Conservation (phyloP, 176 grass and related monocot species). For the Phoenix roebelenii region DNA sequence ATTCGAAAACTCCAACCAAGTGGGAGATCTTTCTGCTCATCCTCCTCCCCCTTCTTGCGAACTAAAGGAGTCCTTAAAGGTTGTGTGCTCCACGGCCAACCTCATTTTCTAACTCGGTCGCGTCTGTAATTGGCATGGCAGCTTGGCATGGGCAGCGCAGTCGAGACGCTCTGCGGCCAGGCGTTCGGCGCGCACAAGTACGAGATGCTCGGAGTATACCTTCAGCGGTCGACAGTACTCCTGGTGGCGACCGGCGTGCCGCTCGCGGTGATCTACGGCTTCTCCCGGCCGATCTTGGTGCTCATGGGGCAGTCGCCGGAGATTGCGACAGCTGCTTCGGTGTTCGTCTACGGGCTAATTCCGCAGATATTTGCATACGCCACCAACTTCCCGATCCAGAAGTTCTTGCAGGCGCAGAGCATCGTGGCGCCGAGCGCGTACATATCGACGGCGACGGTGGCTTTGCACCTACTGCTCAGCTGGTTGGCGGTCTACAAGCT, state of each 20-base stretch:
- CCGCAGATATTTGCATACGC: slow-evolving; percentile 65
- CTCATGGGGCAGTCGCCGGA: slow-evolving; percentile 40
- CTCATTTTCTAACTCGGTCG: too few species aligned
- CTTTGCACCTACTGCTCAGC: slow-evolving; percentile 34
- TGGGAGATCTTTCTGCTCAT: too few species aligned
- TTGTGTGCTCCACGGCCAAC: too few species aligned
- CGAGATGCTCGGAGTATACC: slow-evolving; percentile 76
- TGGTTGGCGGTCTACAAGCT: slow-evolving; percentile 43
- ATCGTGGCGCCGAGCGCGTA: slow-evolving; percentile 56
- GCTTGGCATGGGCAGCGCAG: slow-evolving; percentile 88
- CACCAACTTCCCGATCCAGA: slow-evolving; percentile 59
- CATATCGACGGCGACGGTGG: slow-evolving; percentile 38
- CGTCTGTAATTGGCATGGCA: background rate
- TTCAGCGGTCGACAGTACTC: slow-evolving; percentile 64
- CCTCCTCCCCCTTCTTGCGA: too few species aligned
- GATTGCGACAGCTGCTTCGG: slow-evolving; percentile 36
- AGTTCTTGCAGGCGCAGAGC: slow-evolving; percentile 66
- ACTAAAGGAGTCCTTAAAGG: too few species aligned
- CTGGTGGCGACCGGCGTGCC: slow-evolving; percentile 36
- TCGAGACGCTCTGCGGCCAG: slow-evolving; percentile 81
- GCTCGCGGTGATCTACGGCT: slow-evolving; percentile 39
- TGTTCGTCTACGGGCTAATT: slow-evolving; percentile 55
- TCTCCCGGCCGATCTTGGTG: slow-evolving; percentile 39
- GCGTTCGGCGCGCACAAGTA: slow-evolving; percentile 72
- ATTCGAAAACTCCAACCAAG: too few species aligned